Evolutionary conservation across 352 stramenopile species (phyloP).

Genomic region (Pythium folliculosum): DNA sequence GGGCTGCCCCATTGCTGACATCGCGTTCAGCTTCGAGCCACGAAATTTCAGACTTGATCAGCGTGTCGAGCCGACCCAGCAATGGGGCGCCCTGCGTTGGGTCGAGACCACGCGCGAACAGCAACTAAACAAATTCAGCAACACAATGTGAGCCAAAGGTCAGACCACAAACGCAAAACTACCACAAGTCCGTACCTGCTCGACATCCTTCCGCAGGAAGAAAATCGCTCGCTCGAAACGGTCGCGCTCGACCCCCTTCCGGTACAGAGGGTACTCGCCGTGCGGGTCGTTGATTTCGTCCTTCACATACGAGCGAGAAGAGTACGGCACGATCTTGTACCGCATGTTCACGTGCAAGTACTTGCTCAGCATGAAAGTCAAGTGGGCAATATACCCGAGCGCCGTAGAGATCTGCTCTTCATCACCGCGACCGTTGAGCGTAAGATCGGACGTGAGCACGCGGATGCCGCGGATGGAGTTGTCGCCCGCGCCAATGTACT

Average conservation of each 20-base stretch:
- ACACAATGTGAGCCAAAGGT: too few relatives aligned
- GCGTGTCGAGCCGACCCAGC: constrained; percentile 59
- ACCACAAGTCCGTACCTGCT: constrained; percentile 54
- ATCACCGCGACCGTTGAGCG: constrained; percentile 51
- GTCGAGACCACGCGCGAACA: constrained; percentile 78
- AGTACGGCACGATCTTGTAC: constrained; percentile 80
- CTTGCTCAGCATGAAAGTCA: constrained; percentile 90
- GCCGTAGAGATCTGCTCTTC: constrained; percentile 86
- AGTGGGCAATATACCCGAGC: constrained; percentile 83
- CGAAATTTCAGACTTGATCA: constrained; percentile 67
- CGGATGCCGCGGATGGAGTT: constrained; percentile 83
- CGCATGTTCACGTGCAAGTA: constrained; percentile 85
- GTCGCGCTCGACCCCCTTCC: constrained; percentile 74
- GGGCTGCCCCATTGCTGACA: constrained; percentile 33
- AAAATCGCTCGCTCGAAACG: constrained; percentile 77
- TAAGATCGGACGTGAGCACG: constrained; percentile 73
- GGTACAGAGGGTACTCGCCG: constrained; percentile 84
- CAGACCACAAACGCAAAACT: constrained; percentile 9
- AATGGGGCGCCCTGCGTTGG: constrained; percentile 65
- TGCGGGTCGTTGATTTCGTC: constrained; percentile 86
- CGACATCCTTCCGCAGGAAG: constrained; percentile 78
- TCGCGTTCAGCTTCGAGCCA: constrained; percentile 68
- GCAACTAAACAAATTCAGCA: constrained; percentile 54
- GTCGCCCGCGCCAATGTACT: constrained; percentile 78
- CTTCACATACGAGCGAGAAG: constrained; percentile 78